Evolutionary conservation across 1,139 yeast species (phyloP), one percentile per base, ranked within the genome.

Genomic region (Yamadazyma blattariae): DNA sequence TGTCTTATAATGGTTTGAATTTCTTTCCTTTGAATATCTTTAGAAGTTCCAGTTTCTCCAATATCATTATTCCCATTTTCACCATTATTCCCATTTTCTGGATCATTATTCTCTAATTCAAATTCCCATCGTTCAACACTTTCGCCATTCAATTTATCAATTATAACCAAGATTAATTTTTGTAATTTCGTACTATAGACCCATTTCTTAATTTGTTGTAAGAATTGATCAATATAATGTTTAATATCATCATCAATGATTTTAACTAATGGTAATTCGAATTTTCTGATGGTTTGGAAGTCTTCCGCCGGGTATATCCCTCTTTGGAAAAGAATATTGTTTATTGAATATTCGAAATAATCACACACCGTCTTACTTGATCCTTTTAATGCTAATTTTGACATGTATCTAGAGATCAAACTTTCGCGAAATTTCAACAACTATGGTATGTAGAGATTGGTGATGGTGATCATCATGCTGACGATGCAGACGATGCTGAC

Each of bases 281-380:
- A 90, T 56, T 88, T 88, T 47, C 78, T 74, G 3, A 87, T 90
- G 1, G 83, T 72, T 41, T 76, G 77, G 58, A 90, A 90, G 54
- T 88, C 96, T 48, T 87, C 96, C 2, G 87, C 73, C 0, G 96
- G 96, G 51, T 90, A 90, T 26, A 90, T 82, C 0, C 96, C 96
- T 36, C 97, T 65, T 56, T 90, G 97, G 57, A 84, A 90, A 6
- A 90, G 71, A 23, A 90, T 86, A 40, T 82, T 79, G 56, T 86
- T 83, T 42, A 87, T 79, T 39, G 90, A 79, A 54, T 78, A 87
- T 51, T 85, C 84, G 52, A 89, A 89, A 61, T 86, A 89, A 59
- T 89, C 96, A 2, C 92, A 77, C 1, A 88, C 88, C 1, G 77
- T 70, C 44, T 82, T 78, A 25, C 92, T 78, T 0, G 95, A 84